phyloP scores from a whole-genome alignment of 2,329 filamentous ascomycete genomes.

The Alternaria sp. region DNA sequence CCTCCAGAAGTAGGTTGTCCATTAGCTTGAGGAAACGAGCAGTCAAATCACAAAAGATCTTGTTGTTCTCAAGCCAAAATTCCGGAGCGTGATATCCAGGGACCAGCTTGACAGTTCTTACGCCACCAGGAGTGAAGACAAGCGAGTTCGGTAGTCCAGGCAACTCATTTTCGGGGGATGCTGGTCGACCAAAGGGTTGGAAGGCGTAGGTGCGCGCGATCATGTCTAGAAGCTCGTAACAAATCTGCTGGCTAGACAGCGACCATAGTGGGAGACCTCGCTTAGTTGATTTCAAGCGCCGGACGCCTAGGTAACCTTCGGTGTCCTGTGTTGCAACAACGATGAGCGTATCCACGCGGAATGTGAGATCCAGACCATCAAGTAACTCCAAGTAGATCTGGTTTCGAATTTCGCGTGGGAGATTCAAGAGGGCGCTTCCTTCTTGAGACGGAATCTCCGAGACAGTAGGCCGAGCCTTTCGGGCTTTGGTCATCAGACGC shows the following conservation, averaged over 20 bases:
- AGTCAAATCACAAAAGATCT: no score
- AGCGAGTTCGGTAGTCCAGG: no score
- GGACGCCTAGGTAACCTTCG: not conserved
- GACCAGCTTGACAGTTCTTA: no score
- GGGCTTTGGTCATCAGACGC: no score
- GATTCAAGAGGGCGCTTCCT: not conserved
- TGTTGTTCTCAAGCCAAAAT: no score
- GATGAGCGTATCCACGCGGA: not conserved
- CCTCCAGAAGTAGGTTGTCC: not conserved
- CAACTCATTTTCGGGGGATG: no score
- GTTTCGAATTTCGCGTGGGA: not conserved
- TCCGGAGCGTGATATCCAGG: no score
- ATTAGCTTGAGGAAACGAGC: not conserved
- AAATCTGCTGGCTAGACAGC: not conserved
- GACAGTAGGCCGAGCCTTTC: not conserved
- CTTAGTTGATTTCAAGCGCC: no score
- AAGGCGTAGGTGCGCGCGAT: not conserved
- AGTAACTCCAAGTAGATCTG: not conserved
- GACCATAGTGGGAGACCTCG: not conserved
- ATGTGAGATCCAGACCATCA: fast-evolving
- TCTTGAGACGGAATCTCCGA: fast-evolving
- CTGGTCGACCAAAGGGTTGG: not conserved
- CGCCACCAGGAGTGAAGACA: no score
- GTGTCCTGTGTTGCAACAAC: not conserved
- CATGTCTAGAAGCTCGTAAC: not conserved